Evolutionary conservation across 2,329 filamentous ascomycete species (phyloP), one percentile per base, ranked within the genome.

Genomic region (Arthrinium puccinioides): DNA sequence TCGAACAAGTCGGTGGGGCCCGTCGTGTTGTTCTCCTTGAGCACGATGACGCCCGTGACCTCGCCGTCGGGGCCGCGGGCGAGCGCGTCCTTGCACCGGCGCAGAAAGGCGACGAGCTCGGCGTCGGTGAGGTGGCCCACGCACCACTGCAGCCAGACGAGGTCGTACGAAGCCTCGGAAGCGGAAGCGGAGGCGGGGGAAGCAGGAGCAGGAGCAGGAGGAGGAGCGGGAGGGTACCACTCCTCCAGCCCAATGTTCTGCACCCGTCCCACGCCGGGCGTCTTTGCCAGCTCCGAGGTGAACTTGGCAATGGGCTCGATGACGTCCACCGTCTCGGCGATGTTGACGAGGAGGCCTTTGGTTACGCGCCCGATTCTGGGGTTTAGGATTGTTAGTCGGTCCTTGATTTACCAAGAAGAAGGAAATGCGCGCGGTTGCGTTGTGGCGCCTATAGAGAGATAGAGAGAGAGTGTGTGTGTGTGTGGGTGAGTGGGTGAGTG

Each of bases 91-190:
- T 69, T 71, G 55, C 85, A 85, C 21, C 76, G 69, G 39, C 62
- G 48, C 13, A 96, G 60, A 51, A 81, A 94, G 3, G 63, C 64
- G 1, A 84, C 66, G 6, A 95, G 56, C 56, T 92, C 79, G 8
- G 60, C 61, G 54, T 95, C 87, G 1, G 76, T 87, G 37, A 95
- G 64, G 58, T 96, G 83, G 19, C 85, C 84, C 8, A 90, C 60
- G 58, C 87, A 96, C 88, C 89, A 95, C 59, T 96, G 89, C 37
- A 77, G 82, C 86, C 87, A 94, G 43, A 96, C 79, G 31, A 95
- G 58, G 55, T 89, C 82, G 59, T 96, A 96, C 21, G 31, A n/a
- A 14, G 20, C 11, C 59, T 49, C 13, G 52, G 62, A 1, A 60
- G 49, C 0, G 51, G 61, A 7, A 61, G 51, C 9, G 54, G 64